phyloP scores from a whole-genome alignment of 768 basidiomycete genomes.

The Boletus pseudo-olivaceus region DNA sequence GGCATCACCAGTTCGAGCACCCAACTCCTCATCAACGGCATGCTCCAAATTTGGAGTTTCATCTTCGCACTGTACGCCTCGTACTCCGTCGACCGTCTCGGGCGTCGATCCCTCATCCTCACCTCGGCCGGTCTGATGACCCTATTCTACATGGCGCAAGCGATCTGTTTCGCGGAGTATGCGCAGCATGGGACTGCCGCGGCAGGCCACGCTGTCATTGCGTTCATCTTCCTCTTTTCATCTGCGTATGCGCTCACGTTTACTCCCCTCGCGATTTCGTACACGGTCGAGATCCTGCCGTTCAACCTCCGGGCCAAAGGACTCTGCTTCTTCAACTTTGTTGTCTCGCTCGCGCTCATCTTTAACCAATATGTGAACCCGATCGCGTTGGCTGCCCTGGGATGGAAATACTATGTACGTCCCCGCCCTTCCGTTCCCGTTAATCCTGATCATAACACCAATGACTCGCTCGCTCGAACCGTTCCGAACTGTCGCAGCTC shows the following conservation, averaged over 20 bases:
- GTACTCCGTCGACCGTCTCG: slow-evolving; percentile 51
- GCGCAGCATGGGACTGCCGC: slow-evolving; percentile 36
- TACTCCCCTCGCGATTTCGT: slow-evolving; percentile 63
- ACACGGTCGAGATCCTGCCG: slow-evolving; percentile 76
- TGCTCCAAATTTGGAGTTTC: slow-evolving; percentile 46
- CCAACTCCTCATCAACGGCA: slow-evolving; percentile 60
- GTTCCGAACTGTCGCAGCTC: background rate
- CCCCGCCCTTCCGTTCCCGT: no score
- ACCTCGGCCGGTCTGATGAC: slow-evolving; percentile 54
- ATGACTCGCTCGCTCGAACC: background rate
- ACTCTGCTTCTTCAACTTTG: slow-evolving; percentile 70
- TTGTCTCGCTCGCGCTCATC: slow-evolving; percentile 61
- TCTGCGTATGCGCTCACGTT: slow-evolving; percentile 66
- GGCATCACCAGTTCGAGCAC: slow-evolving; percentile 53
- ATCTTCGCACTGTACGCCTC: slow-evolving; percentile 14
- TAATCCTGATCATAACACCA: background rate
- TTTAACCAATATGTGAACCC: slow-evolving; percentile 83
- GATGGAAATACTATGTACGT: slow-evolving; percentile 47
- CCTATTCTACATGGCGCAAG: slow-evolving; percentile 65
- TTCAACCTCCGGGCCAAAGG: slow-evolving; percentile 79
- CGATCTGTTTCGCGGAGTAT: slow-evolving; percentile 60
- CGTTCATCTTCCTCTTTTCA: slow-evolving; percentile 58
- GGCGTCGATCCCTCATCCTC: slow-evolving; percentile 66
- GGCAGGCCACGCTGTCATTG: slow-evolving; percentile 48
- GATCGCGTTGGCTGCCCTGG: slow-evolving; percentile 54